These are phyloP conservation scores for Hylodesmum podocarpum DNA, from an alignment of 306 rosid genomes.

Conservation along the genomic window DNA sequence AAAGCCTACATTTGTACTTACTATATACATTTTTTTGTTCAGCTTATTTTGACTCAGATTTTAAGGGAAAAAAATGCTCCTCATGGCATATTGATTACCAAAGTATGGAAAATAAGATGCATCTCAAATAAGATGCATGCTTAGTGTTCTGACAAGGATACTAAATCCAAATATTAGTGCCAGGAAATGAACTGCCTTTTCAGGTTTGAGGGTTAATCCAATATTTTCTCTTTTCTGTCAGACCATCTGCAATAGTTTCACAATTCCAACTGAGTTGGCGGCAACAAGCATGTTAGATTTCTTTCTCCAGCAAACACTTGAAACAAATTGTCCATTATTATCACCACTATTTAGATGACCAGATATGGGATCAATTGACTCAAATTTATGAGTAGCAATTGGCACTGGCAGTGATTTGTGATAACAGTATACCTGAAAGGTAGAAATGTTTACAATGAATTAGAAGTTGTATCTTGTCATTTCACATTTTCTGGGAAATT, in stretches of 20 bases:
- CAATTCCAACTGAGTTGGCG: conserved; percentile 68
- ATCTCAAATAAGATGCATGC: not conserved
- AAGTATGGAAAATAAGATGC: conserved; percentile 1
- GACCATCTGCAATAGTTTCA: conserved; percentile 66
- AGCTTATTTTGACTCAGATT: conserved; percentile 4
- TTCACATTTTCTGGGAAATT: not conserved
- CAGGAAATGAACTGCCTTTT: conserved; percentile 7
- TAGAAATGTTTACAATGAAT: conserved; percentile 16
- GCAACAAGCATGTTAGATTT: conserved; percentile 65
- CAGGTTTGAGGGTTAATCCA: not conserved
- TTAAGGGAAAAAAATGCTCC: conserved; percentile 19
- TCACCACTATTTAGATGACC: conserved; percentile 45
- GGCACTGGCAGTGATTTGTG: conserved; percentile 71
- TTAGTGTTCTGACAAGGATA: not conserved
- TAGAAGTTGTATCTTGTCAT: conserved; percentile 15
- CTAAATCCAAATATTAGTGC: not conserved
- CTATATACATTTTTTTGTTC: conserved; percentile 13
- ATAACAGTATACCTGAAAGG: conserved; percentile 65
- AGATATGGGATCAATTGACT: conserved; percentile 52
- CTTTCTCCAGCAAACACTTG: conserved; percentile 79
- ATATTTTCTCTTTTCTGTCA: conserved; percentile 20
- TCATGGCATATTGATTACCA: not conserved
- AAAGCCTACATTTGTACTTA: conserved; percentile 19
- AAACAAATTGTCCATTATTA: conserved; percentile 59
- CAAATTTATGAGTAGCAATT: conserved; percentile 58